Base-by-base conservation (phyloP, 768 basidiomycete species). In the Boletus bicolor region DNA sequence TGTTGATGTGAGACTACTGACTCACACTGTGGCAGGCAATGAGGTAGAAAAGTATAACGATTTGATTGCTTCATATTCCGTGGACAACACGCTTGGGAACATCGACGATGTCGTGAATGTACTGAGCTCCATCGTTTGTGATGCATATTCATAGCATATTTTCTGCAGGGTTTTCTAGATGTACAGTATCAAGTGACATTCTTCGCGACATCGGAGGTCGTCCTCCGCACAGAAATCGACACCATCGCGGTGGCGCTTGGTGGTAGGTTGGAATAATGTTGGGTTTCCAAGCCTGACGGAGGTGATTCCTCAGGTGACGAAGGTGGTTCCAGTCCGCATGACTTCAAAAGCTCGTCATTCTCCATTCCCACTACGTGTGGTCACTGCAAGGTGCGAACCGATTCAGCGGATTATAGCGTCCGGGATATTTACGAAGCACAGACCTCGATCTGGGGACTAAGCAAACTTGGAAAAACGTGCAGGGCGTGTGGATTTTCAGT, bases 391-490 rank as follows among this genome's bases (percentile, higher is more conserved):
- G 90, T 86, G 57, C 35, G 76, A 32, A 59, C 17, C 36, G 26
- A 26, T 49, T 28, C 30, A 47, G 32, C 26, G 12, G 11, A 42
- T 41, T 35, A 8, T 19, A 38, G 6, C 21, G n/a, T 44, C 14
- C 32, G 17, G 32, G 42, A 34, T 41, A 51, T 44, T 61, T 34
- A 70, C 44, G 24, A 38, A 19, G 30, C 30, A 35, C 55, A 92
- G 90, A 78, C 85, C 10, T 88, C 87, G 8, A 91, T 93, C 32
- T 93, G 91, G 91, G 92, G 91, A 9, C 74, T 93, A 43, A 87
- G 82, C 67, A 92, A 91, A 70, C 88, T 90, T 66, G 91, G 91
- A 35, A 93, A 91, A 74, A 90, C 86, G 7, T 93, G 91, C 74
- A 86, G 79, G 67, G 70, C 76, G 12, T 93, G 92, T 67, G 84